Evolutionary conservation across 805 yeast genomes (phyloP), one percentile per base, ranked within the genome.

Genomic region (Saccharomyces mikatae): DNA sequence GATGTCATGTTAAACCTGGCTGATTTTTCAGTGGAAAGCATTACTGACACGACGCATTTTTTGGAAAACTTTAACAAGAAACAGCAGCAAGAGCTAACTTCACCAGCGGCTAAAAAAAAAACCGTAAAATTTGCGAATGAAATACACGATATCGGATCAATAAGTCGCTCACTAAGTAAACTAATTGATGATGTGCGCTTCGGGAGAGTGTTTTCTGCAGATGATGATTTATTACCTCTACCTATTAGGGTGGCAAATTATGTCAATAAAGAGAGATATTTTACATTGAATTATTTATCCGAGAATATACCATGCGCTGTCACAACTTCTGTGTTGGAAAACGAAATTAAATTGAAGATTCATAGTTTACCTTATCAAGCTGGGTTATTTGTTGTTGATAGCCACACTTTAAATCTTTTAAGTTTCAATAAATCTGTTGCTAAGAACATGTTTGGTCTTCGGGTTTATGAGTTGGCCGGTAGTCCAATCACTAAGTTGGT

Each of bases 311-410:
- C 95, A 0, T 85, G 91, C 74, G 94, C 94, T 1, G 77, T 84
- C 4, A 79, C 89, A 0, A 80, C 87, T 1, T 80, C 79, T 31
- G 62, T 84, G 24, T 81, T 81, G 51, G 75, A 77, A 51, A 76
- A 74, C 41, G 72, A 75, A 44, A 60, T 74, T 1, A 80, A 85
- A 62, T 65, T 88, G 53, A 84, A 86, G 59, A 77, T 89, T 21
- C 91, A 87, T 63, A 77, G 91, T 4, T 70, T 89, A 61, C 96
- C 96, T 0, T 87, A 88, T 68, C 87, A 89, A 61, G 94, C 96
- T 0, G 97, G 97, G 46, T 80, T 88, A 28, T 83, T 89, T 62
- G 83, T 88, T 11, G 73, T 89, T 13, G 82, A 85, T 50, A 74
- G 84, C 1, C 67, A 67, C 28, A 57, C 70, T 1, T 78, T 75